Base-by-base conservation (phyloP, 768 basidiomycete genomes). In the Tephrocybe sp. region DNA sequence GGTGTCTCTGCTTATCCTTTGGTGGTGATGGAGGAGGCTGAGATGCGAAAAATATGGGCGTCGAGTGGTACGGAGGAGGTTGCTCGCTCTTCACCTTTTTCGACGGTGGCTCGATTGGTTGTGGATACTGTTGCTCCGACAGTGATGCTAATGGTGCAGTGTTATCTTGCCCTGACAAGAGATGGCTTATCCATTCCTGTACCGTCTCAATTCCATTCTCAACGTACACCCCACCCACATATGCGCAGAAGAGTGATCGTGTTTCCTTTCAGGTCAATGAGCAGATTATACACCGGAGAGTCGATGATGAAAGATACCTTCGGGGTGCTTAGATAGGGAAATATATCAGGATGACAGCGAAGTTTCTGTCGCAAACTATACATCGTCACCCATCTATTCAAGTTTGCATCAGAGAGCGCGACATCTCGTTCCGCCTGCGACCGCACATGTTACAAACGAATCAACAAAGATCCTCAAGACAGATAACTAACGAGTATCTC, bases 161-260 rank as follows among this genome's bases (percentile, higher is more conserved):
- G 15, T 22, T 37, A 12, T 57, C 54, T 37, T 44, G 36, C 13
- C 44, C 42, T 47, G 64, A 60, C 67, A 72, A 54, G 65, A 75
- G 53, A 53, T 64, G 61, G 36, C 67, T 71, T 58, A 87, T 74
- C 87, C 87, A 89, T 50, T 71, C 64, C 58, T 76, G 74, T 51
- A 85, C 76, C 28, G 63, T 65, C 15, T 68, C 62, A 53, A 78
- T 65, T 34, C 86, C 86, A 56, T 69, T 73, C 50, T 82, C 77
- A 53, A 67, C 59, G 59, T 75, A 86, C 22, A 86, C 73, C 31
- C 79, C 87, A 37, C 84, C 87, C 27, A 85, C 74, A 68, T 87
- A 88, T 34, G 86, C 80, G 57, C 77, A 70, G 61, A 89, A 86
- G 16, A 88, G 67, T 15, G 71, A 61, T 27, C 71, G 72, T 5